Percentiles rank a stretch among this genome's conserved stretches.
These are phyloP conservation scores for Schwanniomyces vanrijiae DNA, from an alignment of 805 yeast genomes.

Conservation along the genomic window DNA sequence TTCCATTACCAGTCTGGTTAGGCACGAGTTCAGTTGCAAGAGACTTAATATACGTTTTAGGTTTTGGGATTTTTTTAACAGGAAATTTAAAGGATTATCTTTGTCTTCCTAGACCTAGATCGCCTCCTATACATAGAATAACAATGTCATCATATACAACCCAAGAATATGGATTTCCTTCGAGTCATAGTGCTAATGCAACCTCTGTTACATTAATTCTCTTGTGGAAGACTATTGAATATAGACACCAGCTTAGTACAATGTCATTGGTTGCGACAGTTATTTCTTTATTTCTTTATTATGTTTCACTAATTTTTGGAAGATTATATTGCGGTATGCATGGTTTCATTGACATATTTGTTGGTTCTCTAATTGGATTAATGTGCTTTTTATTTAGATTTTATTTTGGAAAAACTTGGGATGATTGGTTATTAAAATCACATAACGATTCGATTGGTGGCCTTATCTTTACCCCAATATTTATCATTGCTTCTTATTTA, in stretches of 20 bases:
- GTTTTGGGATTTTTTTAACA: conserved; percentile 68
- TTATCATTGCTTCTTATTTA: conserved; percentile 44
- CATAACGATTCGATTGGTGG: conserved; percentile 18
- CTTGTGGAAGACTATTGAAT: conserved; percentile 9
- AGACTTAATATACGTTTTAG: conserved; percentile 58
- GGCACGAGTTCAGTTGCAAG: conserved; percentile 60
- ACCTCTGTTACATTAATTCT: conserved; percentile 68
- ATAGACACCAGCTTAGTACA: conserved; percentile 10
- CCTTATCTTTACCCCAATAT: conserved; percentile 29
- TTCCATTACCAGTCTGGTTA: conserved; percentile 84
- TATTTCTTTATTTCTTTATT: conserved; percentile 45
- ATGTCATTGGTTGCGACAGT: conserved; percentile 13
- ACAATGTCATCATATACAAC: conserved; percentile 91
- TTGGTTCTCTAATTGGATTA: conserved; percentile 68
- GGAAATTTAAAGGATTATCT: conserved; percentile 81
- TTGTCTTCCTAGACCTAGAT: conserved; percentile 88
- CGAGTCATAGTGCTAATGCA: conserved; percentile 94
- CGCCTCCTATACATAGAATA: conserved; percentile 89
- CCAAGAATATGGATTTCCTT: conserved; percentile 92
- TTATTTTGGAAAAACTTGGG: conserved; percentile 43
- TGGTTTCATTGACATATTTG: conserved; percentile 73
- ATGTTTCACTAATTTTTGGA: conserved; percentile 68
- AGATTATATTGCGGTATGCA: conserved; percentile 97
- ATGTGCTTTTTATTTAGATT: conserved; percentile 50
- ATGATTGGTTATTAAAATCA: conserved; percentile 38